phyloP scores from a whole-genome alignment of 148 eudicot species.

The Fagopyrum homotropicum region DNA sequence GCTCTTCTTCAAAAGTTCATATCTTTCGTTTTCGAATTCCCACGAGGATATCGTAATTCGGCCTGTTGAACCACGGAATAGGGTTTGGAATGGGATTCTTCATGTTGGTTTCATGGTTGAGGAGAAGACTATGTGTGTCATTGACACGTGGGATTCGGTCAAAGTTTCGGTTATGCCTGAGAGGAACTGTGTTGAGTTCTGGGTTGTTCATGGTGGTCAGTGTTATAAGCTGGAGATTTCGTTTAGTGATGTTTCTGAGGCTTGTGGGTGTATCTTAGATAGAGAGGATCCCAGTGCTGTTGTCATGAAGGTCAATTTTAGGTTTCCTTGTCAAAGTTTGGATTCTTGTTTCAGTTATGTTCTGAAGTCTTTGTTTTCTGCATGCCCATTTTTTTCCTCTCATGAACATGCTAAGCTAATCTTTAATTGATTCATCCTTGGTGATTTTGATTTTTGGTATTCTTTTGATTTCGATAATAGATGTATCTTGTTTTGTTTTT shows the following conservation, averaged over 20 bases:
- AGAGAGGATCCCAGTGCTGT: slow-evolving; percentile 44
- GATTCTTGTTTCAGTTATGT: slow-evolving; percentile 10
- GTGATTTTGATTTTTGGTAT: background rate
- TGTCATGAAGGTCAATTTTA: slow-evolving; percentile 53
- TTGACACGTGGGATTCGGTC: slow-evolving; percentile 56
- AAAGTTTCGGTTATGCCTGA: slow-evolving; percentile 73
- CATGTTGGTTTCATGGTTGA: slow-evolving; percentile 50
- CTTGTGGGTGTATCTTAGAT: slow-evolving; percentile 41
- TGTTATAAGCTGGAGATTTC: slow-evolving; percentile 59
- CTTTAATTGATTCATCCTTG: background rate
- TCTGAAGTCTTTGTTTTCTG: slow-evolving; percentile 3
- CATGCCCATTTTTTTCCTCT: background rate
- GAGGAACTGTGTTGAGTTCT: slow-evolving; percentile 44
- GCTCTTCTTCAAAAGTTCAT: slow-evolving; percentile 47
- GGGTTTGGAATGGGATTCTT: slow-evolving; percentile 44
- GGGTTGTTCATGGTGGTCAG: slow-evolving; percentile 29
- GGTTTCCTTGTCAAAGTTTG: background rate
- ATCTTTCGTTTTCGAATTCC: slow-evolving; percentile 36
- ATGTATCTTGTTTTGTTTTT: background rate
- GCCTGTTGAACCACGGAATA: slow-evolving; percentile 39
- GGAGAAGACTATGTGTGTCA: slow-evolving; percentile 40
- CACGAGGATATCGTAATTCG: slow-evolving; percentile 56
- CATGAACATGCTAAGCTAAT: background rate
- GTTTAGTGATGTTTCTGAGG: slow-evolving; percentile 68
- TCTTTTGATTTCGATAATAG: background rate